Conservation (phyloP, 352 stramenopile genomes). For the Globisporangium nodosum region DNA sequence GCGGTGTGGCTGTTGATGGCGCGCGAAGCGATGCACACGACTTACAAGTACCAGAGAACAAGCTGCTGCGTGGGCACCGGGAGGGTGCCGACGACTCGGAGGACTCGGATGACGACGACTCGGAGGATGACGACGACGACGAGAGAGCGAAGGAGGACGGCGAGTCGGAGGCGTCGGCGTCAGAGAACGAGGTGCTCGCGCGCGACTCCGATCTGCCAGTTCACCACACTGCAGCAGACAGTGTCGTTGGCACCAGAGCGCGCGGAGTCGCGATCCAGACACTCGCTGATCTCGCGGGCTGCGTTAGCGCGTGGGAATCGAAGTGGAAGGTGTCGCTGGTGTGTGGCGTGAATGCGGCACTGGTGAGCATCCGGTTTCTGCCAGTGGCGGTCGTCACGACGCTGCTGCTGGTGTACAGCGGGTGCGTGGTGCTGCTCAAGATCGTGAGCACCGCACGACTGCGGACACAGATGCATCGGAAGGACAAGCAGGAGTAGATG, state of each 20-base stretch:
- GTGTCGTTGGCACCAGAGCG: too few species aligned
- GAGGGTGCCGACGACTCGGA: conserved; percentile 14
- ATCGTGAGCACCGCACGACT: too few species aligned
- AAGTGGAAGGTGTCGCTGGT: conserved; percentile 10
- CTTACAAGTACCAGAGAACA: neutral
- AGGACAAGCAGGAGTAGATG: conserved; percentile 6
- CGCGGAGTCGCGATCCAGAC: too few species aligned
- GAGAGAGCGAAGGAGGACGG: conserved; percentile 22
- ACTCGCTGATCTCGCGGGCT: too few species aligned
- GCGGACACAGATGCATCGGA: neutral
- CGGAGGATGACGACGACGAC: conserved; percentile 29
- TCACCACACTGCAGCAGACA: too few species aligned
- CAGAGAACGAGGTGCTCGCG: too few species aligned
- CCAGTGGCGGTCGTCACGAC: conserved; percentile 1
- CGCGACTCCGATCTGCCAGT: too few species aligned
- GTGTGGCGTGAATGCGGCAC: conserved; percentile 1
- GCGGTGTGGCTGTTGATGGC: neutral
- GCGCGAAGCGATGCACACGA: too few species aligned
- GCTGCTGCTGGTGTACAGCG: conserved; percentile 8
- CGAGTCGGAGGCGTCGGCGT: too few species aligned
- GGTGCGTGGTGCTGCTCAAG: neutral
- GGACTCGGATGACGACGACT: conserved; percentile 37
- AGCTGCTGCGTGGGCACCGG: conserved; percentile 1
- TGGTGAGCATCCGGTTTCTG: conserved; percentile 4
- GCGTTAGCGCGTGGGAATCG: conserved; percentile 1